phyloP scores from a whole-genome alignment of 2,329 filamentous ascomycete genomes.

The Elsinoe batatas region DNA sequence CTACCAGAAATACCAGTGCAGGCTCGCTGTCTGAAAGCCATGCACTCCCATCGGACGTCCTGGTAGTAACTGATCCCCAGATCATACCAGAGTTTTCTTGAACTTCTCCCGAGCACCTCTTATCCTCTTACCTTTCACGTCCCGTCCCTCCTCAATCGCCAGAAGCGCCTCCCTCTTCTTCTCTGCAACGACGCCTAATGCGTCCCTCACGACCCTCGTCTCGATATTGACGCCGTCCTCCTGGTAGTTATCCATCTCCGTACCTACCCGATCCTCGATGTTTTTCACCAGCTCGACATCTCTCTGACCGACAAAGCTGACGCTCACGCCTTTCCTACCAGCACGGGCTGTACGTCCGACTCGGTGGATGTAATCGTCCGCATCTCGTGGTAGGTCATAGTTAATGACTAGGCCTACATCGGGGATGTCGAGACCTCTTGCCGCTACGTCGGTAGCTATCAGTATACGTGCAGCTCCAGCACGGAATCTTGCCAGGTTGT shows the following conservation, averaged over 20 bases:
- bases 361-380: slow-evolving; percentile 94
- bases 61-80: not conserved
- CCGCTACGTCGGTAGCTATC: slow-evolving; percentile 90
- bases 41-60: no score
- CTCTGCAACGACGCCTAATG: slow-evolving; percentile 82
- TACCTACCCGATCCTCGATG: slow-evolving; percentile 74
- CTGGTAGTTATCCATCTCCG: slow-evolving; percentile 69
- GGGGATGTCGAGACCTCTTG: slow-evolving; percentile 89
- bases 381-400: slow-evolving; percentile 91
- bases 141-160: slow-evolving; percentile 83
- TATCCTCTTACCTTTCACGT: slow-evolving; percentile 75
- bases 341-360: slow-evolving; percentile 93
- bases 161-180: slow-evolving; percentile 88
- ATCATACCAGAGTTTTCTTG: not conserved
- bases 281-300: slow-evolving; percentile 86
- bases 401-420: slow-evolving; percentile 86
- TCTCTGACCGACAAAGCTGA: slow-evolving; percentile 84
- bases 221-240: slow-evolving; percentile 95
- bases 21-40: no score
- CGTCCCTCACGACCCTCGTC: slow-evolving; percentile 72
- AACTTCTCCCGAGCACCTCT: slow-evolving; percentile 27
- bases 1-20: no score
- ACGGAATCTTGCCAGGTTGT: slow-evolving; percentile 85
- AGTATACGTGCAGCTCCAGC: slow-evolving; percentile 80
- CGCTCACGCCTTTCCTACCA: slow-evolving; percentile 67